A percentile compares a stretch with the other conserved stretches of the same genome.
phyloP scores from a whole-genome alignment of 1,284 basidiomycete species.

The Golubevia sp. region DNA sequence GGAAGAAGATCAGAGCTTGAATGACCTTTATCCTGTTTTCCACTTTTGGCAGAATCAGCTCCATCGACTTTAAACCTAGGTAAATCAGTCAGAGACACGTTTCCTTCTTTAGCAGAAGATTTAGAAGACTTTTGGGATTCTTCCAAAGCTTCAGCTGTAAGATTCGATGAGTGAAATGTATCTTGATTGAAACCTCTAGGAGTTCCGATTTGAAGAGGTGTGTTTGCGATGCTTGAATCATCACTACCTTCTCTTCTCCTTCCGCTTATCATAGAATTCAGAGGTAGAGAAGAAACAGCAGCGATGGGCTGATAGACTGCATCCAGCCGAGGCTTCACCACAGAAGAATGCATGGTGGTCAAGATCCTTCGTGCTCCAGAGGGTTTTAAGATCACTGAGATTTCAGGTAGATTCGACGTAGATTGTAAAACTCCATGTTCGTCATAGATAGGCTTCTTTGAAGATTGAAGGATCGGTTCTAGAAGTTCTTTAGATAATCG shows the following conservation, averaged over 20 bases:
- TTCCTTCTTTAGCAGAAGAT: background rate
- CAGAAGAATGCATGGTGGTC: conserved; percentile 30
- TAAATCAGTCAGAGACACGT: background rate
- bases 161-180: background rate
- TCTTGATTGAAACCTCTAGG: background rate
- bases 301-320: conserved; percentile 80
- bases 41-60: background rate
- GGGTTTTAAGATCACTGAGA: conserved; percentile 42
- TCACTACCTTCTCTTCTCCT: background rate
- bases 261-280: conserved; percentile 18
- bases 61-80: background rate
- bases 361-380: conserved; percentile 27
- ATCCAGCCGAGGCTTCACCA: conserved; percentile 41
- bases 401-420: conserved; percentile 29
- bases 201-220: background rate
- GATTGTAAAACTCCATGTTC: conserved; percentile 9
- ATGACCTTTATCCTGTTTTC: too few species aligned
- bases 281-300: conserved; percentile 77
- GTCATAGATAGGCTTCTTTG: conserved; percentile 2
- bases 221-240: background rate
- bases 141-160: background rate
- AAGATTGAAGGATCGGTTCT: conserved; percentile 37
- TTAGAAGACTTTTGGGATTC: background rate
- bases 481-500: conserved; percentile 26
- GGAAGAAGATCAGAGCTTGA: background rate